Percentiles rank a stretch among this genome's conserved stretches.
Conservation (phyloP, 495 filamentous ascomycete species). For the Trichoderma gamsii region DNA sequence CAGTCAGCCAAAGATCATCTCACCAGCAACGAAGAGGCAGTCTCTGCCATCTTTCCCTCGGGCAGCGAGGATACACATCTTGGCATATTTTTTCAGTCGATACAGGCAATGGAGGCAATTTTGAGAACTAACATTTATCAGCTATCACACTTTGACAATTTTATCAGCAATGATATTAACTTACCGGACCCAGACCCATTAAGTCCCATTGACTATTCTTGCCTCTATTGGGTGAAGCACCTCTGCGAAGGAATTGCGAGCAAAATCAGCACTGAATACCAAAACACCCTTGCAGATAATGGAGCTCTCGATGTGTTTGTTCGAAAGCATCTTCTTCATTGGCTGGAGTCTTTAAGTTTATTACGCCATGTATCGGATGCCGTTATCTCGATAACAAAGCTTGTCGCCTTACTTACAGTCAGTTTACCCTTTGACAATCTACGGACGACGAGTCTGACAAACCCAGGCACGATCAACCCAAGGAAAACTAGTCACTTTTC, state of each 20-base stretch:
- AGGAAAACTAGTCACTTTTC: not conserved
- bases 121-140: not conserved
- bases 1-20: conserved; percentile 42
- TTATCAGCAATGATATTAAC: not conserved
- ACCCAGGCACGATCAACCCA: not conserved
- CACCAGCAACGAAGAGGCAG: not conserved
- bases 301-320: not conserved
- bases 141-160: not conserved
- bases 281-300: not conserved
- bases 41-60: conserved; percentile 20
- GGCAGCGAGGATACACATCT: conserved; percentile 23
- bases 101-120: conserved; percentile 20
- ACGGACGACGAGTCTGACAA: not conserved
- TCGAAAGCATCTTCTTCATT: conserved; percentile 6
- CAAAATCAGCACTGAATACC: not conserved
- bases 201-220: conserved; percentile 3
- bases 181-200: not conserved
- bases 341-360: conserved; percentile 10
- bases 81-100: conserved; percentile 28
- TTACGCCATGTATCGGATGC: not conserved
- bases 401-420: not conserved
- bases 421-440: not conserved
- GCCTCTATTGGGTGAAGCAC: not conserved
- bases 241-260: not conserved
- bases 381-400: conserved; percentile 11